A percentile compares a stretch with the other conserved stretches of the same genome.
phyloP scores from a whole-genome alignment of 139 green algal species.

The Tetraselmis chui region DNA sequence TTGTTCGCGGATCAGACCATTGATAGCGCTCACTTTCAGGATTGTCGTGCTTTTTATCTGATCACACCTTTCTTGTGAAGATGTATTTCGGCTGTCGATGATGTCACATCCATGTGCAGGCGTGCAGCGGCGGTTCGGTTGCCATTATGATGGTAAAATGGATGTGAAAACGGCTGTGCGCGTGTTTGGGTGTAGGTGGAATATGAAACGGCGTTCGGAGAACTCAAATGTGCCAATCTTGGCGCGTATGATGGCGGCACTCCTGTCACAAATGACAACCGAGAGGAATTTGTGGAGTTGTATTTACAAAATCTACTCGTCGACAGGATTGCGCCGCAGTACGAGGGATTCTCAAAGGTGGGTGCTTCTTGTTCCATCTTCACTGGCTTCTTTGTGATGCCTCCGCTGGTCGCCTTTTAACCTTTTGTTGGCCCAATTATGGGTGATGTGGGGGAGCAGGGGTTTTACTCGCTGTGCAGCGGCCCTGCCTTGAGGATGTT shows the following conservation, averaged over 20 bases:
- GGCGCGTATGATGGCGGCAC: background rate
- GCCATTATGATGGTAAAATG: too few relatives aligned
- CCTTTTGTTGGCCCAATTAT: background rate
- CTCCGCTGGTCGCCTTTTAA: too few relatives aligned
- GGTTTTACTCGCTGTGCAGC: background rate
- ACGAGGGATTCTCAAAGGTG: background rate
- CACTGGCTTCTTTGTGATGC: background rate
- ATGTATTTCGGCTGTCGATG: too few relatives aligned
- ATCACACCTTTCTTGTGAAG: too few relatives aligned
- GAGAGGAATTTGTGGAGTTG: background rate
- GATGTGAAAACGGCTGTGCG: too few relatives aligned
- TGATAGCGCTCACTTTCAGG: too few relatives aligned
- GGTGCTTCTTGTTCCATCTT: background rate
- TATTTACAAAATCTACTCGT: background rate
- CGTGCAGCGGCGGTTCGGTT: too few relatives aligned
- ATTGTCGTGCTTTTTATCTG: too few relatives aligned
- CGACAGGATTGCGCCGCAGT: background rate
- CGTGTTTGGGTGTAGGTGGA: too few relatives aligned
- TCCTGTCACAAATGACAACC: background rate
- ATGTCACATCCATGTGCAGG: too few relatives aligned
- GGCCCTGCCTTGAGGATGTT: slow-evolving; percentile 30
- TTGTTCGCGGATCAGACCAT: too few relatives aligned
- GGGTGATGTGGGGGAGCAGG: background rate
- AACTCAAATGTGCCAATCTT: background rate
- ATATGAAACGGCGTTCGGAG: slow-evolving; percentile 3